Percentiles rank a stretch among this genome's conserved stretches.
Evolutionary conservation across 2,329 filamentous ascomycete species (phyloP).

Genomic region (Sporothrix mexicana): DNA sequence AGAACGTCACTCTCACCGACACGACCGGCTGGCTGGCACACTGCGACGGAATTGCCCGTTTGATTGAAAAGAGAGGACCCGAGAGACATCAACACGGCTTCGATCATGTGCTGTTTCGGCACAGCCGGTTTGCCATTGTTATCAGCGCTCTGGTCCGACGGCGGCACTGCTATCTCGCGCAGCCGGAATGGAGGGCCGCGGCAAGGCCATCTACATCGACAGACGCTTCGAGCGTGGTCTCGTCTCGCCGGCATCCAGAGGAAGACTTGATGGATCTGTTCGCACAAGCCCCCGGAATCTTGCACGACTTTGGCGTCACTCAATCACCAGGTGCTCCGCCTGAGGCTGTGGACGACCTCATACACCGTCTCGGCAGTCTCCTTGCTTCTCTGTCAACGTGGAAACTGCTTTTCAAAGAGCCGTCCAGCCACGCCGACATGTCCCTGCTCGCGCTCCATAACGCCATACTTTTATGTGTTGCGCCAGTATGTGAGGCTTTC

Average conservation of each 20-base stretch:
- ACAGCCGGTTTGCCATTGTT: constrained; percentile 18
- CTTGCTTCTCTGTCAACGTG: background rate
- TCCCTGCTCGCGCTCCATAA: constrained; percentile 10
- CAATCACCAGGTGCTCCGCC: background rate
- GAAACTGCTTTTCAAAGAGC: background rate
- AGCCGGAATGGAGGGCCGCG: background rate
- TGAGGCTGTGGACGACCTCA: background rate
- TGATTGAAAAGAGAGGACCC: background rate
- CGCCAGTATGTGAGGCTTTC: background rate
- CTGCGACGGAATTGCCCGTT: constrained; percentile 1
- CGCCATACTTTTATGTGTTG: background rate
- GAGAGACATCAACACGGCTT: background rate
- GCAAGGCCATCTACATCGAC: background rate
- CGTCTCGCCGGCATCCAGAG: background rate
- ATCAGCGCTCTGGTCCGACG: constrained; percentile 14
- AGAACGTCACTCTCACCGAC: background rate
- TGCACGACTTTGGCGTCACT: background rate
- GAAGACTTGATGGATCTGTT: background rate
- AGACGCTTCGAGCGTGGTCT: too few species aligned
- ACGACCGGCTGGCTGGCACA: constrained; percentile 16
- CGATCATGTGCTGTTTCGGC: constrained; percentile 6
- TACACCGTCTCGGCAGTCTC: background rate
- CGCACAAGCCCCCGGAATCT: background rate
- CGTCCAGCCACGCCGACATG: background rate
- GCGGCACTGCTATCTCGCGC: background rate